Evolutionary conservation across 2,329 filamentous ascomycete genomes (phyloP), one percentile per base, ranked within the genome.

Genomic region (Ustulina deusta): DNA sequence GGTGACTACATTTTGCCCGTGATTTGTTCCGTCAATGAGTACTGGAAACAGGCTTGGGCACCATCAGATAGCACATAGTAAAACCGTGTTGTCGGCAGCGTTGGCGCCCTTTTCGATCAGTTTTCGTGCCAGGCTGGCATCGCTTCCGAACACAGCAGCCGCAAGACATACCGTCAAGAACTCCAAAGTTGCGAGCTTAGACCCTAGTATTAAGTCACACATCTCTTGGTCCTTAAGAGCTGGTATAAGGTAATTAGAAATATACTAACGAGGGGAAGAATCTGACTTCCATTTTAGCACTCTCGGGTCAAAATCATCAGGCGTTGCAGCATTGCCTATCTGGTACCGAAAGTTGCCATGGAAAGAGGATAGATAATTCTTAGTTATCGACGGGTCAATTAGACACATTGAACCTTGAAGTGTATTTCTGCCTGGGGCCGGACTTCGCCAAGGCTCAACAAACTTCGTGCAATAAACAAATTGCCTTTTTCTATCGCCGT

Each of bases 21-120:
- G 29, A 38, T 61, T 20, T 13, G 10, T 13, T 6, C 3, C n/a
- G 7, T n/a, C 20, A 3, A 62, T 11, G 36, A 66, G 42, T n/a
- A 49, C 5, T 34, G 44, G 51, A 6, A 62, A 27, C 5, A 48
- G 6, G 6, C 6, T 22, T 38, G 58, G 36, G 1, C 20, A 11
- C 25, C 36, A 32, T 15, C 29, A 11, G 4, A 36, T 11, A 20
- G 64, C 58, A 22, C n/a, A 46, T 36, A 1, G 6, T 11, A 58
- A 27, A 29, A 58, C 64, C 0, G 4, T 13, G 3, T 36, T 29
- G 5, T 62, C 6, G 3, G 4, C 17, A 10, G 59, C 3, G 32
- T 63, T 20, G 0, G 64, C 64, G 1, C 58, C 64, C 10, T 15
- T 59, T n/a, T 48, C 6, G 11, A 66, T 63, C 7, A 66, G 27